Conservation (phyloP, 257 asterid species). For the Nicotiana obtusifolia region DNA sequence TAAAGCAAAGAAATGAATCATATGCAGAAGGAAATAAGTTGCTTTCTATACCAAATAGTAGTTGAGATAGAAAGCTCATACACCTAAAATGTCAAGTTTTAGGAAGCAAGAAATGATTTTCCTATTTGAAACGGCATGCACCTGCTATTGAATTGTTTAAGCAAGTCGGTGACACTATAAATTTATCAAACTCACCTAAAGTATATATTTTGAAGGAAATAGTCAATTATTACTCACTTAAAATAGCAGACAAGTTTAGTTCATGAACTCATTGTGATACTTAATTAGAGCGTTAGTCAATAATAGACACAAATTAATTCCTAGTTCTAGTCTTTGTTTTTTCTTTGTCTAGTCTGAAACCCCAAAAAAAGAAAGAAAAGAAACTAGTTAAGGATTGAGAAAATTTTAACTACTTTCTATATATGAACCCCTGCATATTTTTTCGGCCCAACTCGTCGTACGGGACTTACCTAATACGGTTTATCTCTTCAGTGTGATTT, state of each 20-base stretch:
- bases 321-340: too few relatives aligned
- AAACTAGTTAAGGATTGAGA: not conserved
- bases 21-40: not conserved
- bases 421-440: not conserved
- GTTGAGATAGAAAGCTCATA: slow-evolving; percentile 50
- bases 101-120: not conserved
- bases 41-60: slow-evolving; percentile 52
- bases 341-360: not conserved
- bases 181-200: not conserved
- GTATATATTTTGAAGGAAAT: not conserved
- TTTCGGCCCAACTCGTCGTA: too few relatives aligned
- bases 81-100: slow-evolving; percentile 36
- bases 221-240: not conserved
- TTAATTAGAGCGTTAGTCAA: not conserved
- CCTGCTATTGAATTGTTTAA: not conserved
- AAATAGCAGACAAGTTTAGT: not conserved
- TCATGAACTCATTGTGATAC: not conserved
- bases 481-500: too few relatives aligned
- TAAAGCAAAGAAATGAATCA: not conserved
- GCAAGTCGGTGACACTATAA: not conserved
- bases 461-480: too few relatives aligned
- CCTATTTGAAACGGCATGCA: not conserved
- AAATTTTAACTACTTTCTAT: not conserved
- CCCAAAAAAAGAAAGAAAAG: not conserved
- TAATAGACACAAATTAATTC: not conserved